Conservation (phyloP, 768 basidiomycete genomes). For the Tephrocybe sp. region DNA sequence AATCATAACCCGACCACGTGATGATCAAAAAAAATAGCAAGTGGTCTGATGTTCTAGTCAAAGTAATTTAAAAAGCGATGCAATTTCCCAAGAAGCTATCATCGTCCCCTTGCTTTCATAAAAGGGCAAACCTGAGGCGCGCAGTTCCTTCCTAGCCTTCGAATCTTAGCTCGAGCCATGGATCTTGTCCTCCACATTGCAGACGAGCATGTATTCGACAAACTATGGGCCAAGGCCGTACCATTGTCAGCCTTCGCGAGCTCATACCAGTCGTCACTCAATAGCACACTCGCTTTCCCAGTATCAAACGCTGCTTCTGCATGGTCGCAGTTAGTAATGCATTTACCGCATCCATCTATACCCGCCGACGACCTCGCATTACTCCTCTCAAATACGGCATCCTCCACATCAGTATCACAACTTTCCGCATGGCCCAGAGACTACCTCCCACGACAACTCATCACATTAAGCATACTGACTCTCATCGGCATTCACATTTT, state of each 20-base stretch:
- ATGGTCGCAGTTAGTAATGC: constrained; percentile 55
- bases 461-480: constrained; percentile 73
- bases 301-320: constrained; percentile 33
- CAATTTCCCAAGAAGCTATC: background rate
- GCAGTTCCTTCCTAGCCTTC: background rate
- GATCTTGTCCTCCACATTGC: constrained; percentile 75
- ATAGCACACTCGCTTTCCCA: constrained; percentile 38
- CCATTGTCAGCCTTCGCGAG: constrained; percentile 56
- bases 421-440: constrained; percentile 85
- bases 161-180: constrained; percentile 46
- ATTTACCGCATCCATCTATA: constrained; percentile 58
- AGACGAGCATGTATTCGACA: constrained; percentile 78
- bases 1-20: constrained; percentile 23
- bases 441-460: constrained; percentile 73
- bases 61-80: constrained; percentile 24
- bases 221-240: constrained; percentile 71
- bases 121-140: background rate
- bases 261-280: constrained; percentile 29
- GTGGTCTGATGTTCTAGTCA: constrained; percentile 39
- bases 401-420: constrained; percentile 29
- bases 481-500: constrained; percentile 79
- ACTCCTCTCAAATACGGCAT: constrained; percentile 25
- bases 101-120: background rate
- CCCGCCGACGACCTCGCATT: constrained; percentile 34
- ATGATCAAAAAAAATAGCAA: constrained; percentile 26